Percentiles rank a stretch among this genome's conserved stretches.
phyloP scores from a whole-genome alignment of 208 protist genomes.

The Crithidia acanthocephali region DNA sequence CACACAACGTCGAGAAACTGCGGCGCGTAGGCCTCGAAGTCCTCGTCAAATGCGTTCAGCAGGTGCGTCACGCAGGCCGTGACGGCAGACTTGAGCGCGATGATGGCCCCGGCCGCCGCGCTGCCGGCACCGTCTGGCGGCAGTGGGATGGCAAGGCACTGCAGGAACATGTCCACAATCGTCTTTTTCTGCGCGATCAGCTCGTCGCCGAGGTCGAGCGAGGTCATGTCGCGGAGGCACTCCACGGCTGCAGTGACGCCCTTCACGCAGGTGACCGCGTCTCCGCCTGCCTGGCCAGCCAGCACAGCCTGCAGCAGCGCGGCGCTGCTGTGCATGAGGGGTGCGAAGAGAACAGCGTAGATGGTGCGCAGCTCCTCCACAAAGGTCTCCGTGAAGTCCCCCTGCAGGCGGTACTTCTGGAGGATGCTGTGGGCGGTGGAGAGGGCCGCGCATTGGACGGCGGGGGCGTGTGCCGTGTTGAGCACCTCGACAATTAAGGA shows the following conservation, averaged over 20 bases:
- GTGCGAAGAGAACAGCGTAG: constrained; percentile 51
- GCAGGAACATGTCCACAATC: constrained; percentile 68
- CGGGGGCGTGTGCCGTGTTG: constrained; percentile 23
- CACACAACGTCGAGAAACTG: constrained; percentile 91
- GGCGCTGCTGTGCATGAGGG: constrained; percentile 36
- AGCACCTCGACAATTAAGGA: constrained; percentile 64
- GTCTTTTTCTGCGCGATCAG: constrained; percentile 88
- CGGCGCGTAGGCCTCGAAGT: constrained; percentile 87
- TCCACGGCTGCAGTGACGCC: constrained; percentile 70
- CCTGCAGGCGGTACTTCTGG: constrained; percentile 79
- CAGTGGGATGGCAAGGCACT: constrained; percentile 59
- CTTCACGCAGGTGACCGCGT: constrained; percentile 35
- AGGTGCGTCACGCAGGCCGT: constrained; percentile 92
- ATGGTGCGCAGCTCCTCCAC: constrained; percentile 70
- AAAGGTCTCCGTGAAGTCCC: constrained; percentile 60
- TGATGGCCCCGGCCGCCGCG: constrained; percentile 26
- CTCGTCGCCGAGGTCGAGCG: constrained; percentile 95
- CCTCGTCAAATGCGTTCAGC: constrained; percentile 94
- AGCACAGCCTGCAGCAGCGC: constrained; percentile 25
- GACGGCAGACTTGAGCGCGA: constrained; percentile 87
- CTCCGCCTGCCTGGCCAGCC: constrained; percentile 21
- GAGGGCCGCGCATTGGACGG: constrained; percentile 68
- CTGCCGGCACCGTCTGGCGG: constrained; percentile 13
- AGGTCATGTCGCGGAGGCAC: constrained; percentile 82
- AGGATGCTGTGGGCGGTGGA: constrained; percentile 92